These are phyloP conservation scores for Cornus controversa DNA, from an alignment of 148 eudicot species.

Conservation along the genomic window DNA sequence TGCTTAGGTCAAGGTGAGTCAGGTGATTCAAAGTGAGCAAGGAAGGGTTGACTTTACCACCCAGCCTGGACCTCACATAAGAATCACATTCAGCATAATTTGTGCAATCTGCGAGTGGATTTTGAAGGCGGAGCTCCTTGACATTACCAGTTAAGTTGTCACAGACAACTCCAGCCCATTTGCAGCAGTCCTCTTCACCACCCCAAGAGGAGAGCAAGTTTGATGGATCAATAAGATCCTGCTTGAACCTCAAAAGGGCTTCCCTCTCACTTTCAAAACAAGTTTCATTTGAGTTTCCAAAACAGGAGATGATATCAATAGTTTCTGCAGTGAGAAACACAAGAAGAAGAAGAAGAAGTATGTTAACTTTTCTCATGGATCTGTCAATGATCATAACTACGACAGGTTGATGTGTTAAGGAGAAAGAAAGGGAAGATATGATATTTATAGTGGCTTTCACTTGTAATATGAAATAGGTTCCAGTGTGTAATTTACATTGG, in stretches of 20 bases:
- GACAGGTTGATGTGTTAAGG: too few species aligned
- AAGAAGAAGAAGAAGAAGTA: too few species aligned
- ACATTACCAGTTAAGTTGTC: conserved; percentile 12
- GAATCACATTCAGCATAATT: not conserved
- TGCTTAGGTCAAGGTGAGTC: conserved; percentile 5
- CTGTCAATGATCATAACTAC: too few species aligned
- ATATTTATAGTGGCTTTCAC: too few species aligned
- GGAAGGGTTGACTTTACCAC: not conserved
- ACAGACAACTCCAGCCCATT: conserved; percentile 15
- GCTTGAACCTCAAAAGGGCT: conserved; percentile 2
- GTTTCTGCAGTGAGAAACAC: too few species aligned
- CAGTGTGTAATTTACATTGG: too few species aligned
- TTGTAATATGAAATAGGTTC: too few species aligned
- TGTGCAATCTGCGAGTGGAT: not conserved
- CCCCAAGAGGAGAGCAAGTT: conserved; percentile 11
- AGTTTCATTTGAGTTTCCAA: too few species aligned
- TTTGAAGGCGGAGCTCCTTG: not conserved
- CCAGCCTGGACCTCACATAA: not conserved
- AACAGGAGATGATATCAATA: too few species aligned
- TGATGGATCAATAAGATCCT: conserved; percentile 6
- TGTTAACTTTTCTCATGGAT: too few species aligned
- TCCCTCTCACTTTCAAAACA: not conserved
- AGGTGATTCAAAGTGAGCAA: conserved; percentile 11
- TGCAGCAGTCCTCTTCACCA: conserved; percentile 3
- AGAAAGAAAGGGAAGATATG: too few species aligned